A percentile compares a stretch with the other conserved stretches of the same genome.
These are phyloP conservation scores for Globisporangium abappressorium DNA, from an alignment of 352 stramenopile genomes.

Conservation along the genomic window DNA sequence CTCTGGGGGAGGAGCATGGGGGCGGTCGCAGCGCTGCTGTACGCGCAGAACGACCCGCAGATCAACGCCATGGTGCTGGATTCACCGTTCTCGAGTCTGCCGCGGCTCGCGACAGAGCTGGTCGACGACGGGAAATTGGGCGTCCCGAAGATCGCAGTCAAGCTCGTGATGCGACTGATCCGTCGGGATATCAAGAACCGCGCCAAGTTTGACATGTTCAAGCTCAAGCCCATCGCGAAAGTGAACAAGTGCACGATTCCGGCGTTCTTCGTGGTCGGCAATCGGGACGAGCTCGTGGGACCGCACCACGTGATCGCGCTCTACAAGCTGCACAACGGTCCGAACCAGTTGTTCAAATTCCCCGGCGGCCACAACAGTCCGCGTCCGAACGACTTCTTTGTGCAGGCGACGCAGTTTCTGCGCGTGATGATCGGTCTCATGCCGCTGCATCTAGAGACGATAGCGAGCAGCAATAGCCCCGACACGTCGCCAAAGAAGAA, in stretches of 20 bases:
- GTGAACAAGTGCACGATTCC: slow-evolving; percentile 69
- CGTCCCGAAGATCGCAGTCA: slow-evolving; percentile 78
- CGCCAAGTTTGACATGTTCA: slow-evolving; percentile 88
- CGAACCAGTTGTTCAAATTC: slow-evolving; percentile 81
- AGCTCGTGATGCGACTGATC: slow-evolving; percentile 80
- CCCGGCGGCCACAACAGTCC: slow-evolving; percentile 76
- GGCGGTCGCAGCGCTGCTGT: slow-evolving; percentile 69
- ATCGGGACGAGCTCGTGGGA: slow-evolving; percentile 79
- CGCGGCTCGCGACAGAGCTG: slow-evolving; percentile 64
- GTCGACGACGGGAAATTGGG: slow-evolving; percentile 81
- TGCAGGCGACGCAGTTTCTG: slow-evolving; percentile 76
- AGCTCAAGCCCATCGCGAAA: slow-evolving; percentile 76
- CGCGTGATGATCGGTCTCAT: slow-evolving; percentile 77
- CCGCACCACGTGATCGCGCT: slow-evolving; percentile 71
- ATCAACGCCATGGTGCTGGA: slow-evolving; percentile 84
- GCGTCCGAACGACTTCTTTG: slow-evolving; percentile 74
- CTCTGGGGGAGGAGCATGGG: slow-evolving; percentile 84
- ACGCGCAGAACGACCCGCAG: slow-evolving; percentile 44
- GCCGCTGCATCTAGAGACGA: slow-evolving; percentile 54
- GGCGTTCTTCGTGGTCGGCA: slow-evolving; percentile 71
- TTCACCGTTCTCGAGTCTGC: slow-evolving; percentile 78
- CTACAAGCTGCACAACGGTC: slow-evolving; percentile 72
- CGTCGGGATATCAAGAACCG: slow-evolving; percentile 73
- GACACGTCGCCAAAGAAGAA: slow-evolving; percentile 16
- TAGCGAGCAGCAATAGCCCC: slow-evolving; percentile 9